Evolutionary conservation across 441 rosid genomes (phyloP).

Genomic region (Cnidoscolus chayamansa): DNA sequence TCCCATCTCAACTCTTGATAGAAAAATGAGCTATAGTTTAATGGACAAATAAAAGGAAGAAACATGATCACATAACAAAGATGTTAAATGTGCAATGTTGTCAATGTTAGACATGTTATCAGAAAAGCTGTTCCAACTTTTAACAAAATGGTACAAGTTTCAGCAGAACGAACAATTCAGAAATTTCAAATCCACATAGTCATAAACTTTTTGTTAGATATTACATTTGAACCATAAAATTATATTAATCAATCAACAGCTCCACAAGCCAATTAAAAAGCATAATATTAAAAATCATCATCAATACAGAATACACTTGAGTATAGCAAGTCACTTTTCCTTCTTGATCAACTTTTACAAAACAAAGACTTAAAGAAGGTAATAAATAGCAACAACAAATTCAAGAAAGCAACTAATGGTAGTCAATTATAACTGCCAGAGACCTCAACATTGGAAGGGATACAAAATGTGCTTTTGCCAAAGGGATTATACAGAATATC

Average conservation of each 20-base stretch:
- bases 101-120: neutral
- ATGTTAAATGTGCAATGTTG: neutral
- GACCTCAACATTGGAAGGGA: neutral
- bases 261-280: neutral
- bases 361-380: neutral
- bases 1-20: neutral
- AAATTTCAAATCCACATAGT: neutral
- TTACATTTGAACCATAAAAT: neutral
- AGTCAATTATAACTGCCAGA: neutral
- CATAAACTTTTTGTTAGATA: neutral
- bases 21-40: constrained; percentile 14
- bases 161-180: neutral
- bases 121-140: neutral
- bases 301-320: neutral
- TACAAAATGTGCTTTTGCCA: neutral
- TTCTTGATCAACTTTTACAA: neutral
- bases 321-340: neutral
- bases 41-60: neutral
- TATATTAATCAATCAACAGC: neutral
- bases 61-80: neutral
- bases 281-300: neutral
- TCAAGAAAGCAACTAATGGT: neutral
- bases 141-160: neutral
- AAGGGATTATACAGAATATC: neutral
- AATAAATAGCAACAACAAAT: neutral